Evolutionary conservation across 805 yeast genomes (phyloP).

Genomic region (Candida maris): DNA sequence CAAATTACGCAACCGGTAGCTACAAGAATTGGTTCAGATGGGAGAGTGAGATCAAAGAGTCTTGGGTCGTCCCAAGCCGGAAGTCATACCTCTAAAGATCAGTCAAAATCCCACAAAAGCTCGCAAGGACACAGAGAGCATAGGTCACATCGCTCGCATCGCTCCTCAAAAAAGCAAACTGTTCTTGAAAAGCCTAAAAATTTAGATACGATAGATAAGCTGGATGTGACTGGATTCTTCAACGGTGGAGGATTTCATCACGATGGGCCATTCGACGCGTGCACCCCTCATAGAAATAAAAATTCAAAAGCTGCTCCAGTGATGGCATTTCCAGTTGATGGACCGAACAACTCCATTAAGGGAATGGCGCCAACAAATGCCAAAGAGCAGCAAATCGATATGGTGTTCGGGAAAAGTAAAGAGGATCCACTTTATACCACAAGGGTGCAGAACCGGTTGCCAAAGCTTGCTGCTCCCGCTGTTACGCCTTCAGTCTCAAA

Average conservation of each 20-base stretch:
- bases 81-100: conserved; percentile 13
- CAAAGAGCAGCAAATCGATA: conserved; percentile 62
- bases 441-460: conserved; percentile 6
- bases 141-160: conserved; percentile 34
- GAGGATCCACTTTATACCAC: conserved; percentile 39
- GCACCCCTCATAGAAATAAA: conserved; percentile 93
- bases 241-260: conserved; percentile 95
- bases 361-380: conserved; percentile 57
- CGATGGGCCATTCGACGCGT: conserved; percentile 98
- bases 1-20: conserved; percentile 22
- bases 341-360: conserved; percentile 83
- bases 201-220: conserved; percentile 88
- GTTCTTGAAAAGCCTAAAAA: conserved; percentile 58
- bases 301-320: conserved; percentile 78
- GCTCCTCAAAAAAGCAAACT: conserved; percentile 33
- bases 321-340: conserved; percentile 91
- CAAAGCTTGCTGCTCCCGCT: not conserved
- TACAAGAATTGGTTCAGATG: conserved; percentile 27
- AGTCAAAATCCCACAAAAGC: conserved; percentile 16
- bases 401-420: conserved; percentile 71
- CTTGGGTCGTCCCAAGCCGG: conserved; percentile 17
- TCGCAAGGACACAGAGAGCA: conserved; percentile 19
- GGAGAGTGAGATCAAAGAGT: conserved; percentile 31
- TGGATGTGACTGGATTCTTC: conserved; percentile 93
- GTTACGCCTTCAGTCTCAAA: conserved; percentile 1